Conservation (phyloP, 352 stramenopile species). For the Phytopythium vexans region DNA sequence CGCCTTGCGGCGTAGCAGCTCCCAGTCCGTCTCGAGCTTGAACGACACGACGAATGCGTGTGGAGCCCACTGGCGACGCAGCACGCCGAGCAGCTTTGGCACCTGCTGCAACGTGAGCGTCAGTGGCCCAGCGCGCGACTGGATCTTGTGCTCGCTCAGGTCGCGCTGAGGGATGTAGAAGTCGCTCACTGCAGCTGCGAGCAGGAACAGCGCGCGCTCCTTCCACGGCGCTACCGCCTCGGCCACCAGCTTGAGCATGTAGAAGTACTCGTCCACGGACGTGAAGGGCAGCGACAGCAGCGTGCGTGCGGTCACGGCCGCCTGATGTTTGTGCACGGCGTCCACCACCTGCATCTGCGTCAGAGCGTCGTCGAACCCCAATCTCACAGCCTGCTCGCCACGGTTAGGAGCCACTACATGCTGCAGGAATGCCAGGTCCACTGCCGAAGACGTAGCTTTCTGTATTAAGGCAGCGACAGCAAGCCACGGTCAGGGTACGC, state of each 20-base stretch:
- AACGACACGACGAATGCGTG: constrained; percentile 97
- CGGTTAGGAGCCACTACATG: constrained; percentile 28
- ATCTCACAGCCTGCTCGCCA: constrained; percentile 29
- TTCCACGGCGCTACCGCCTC: constrained; percentile 54
- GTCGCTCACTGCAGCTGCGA: constrained; percentile 97
- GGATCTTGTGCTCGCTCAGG: constrained; percentile 96
- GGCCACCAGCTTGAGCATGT: constrained; percentile 84
- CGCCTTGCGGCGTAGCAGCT: constrained; percentile 93
- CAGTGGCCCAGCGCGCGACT: constrained; percentile 78
- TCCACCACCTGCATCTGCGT: constrained; percentile 44
- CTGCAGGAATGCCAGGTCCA: constrained; percentile 77
- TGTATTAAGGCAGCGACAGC: constrained; percentile 4
- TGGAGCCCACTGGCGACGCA: constrained; percentile 92
- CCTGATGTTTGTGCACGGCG: constrained; percentile 48
- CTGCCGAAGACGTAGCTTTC: constrained; percentile 35
- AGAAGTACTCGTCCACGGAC: constrained; percentile 97
- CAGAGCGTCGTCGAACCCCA: constrained; percentile 29
- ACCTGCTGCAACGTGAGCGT: constrained; percentile 90
- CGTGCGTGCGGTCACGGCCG: constrained; percentile 28
- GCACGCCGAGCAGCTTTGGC: constrained; percentile 94
- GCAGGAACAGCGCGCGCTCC: constrained; percentile 87
- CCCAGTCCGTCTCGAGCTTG: constrained; percentile 98
- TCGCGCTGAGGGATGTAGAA: constrained; percentile 95
- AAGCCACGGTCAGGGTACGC: background rate
- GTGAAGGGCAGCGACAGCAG: constrained; percentile 92